Evolutionary conservation across 306 rosid genomes (phyloP).

Genomic region (Chamaecrista fasciculata): DNA sequence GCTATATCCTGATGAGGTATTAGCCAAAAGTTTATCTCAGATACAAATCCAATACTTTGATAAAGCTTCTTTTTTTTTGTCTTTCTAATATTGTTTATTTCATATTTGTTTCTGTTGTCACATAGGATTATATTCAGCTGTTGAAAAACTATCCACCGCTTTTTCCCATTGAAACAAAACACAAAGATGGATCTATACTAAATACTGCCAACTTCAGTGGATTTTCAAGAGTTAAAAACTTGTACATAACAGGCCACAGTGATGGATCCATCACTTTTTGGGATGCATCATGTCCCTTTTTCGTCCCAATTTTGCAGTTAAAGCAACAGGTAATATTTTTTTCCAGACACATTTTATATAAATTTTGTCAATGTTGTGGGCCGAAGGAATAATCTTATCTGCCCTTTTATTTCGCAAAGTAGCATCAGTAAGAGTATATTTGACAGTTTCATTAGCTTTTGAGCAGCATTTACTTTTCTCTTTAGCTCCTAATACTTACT

Average conservation of each 20-base stretch:
- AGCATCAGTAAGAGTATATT: conserved; percentile 11
- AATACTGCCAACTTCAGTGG: conserved; percentile 56
- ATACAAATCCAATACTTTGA: background rate
- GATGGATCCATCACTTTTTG: conserved; percentile 77
- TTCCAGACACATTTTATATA: background rate
- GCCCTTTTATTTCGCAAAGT: background rate
- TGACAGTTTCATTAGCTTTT: background rate
- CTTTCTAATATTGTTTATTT: conserved; percentile 14
- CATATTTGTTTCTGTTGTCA: conserved; percentile 23
- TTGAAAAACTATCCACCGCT: conserved; percentile 57
- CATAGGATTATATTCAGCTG: conserved; percentile 59
- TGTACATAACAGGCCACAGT: conserved; percentile 85
- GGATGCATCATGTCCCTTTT: conserved; percentile 75
- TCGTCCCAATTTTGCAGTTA: conserved; percentile 60
- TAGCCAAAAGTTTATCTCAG: background rate
- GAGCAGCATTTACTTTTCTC: background rate
- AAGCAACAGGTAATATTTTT: conserved; percentile 69
- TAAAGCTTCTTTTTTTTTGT: background rate
- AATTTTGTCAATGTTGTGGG: background rate
- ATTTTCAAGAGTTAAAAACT: conserved; percentile 60
- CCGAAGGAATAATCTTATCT: background rate
- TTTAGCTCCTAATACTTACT: background rate
- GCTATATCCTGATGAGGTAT: conserved; percentile 57
- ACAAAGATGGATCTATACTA: conserved; percentile 49
- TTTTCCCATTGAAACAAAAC: conserved; percentile 54